Percentiles rank a stretch among this genome's conserved stretches.
Conservation (phyloP, 208 protist genomes). For the Crithidia bombi region DNA sequence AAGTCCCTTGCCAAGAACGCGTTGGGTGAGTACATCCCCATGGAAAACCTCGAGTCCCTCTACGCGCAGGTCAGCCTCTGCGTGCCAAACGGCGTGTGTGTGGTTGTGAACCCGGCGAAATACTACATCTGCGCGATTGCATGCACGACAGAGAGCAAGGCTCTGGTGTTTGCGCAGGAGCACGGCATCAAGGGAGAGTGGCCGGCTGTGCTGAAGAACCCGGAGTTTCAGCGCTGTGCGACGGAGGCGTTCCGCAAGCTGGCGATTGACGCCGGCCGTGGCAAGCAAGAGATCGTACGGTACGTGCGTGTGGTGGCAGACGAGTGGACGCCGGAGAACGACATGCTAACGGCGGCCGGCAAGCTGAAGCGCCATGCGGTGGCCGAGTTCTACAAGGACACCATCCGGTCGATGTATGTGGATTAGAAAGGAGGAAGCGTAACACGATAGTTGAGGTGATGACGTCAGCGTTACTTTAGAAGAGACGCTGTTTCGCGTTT, state of each 20-base stretch:
- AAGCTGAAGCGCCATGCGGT: too few species aligned
- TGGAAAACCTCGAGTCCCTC: conserved; percentile 79
- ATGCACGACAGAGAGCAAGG: conserved; percentile 68
- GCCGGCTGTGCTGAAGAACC: conserved; percentile 43
- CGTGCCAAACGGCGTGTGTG: conserved; percentile 67
- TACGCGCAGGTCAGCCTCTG: conserved; percentile 58
- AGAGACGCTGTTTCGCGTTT: too few species aligned
- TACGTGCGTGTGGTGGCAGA: conserved; percentile 60
- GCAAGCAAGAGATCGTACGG: conserved; percentile 71
- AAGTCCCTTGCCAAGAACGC: conserved; percentile 90
- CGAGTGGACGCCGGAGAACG: too few species aligned
- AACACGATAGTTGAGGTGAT: too few species aligned
- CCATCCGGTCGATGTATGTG: too few species aligned
- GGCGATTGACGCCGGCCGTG: conserved; percentile 50
- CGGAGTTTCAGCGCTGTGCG: conserved; percentile 47
- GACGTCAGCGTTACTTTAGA: too few species aligned
- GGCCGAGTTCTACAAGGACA: too few species aligned
- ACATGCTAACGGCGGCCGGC: too few species aligned
- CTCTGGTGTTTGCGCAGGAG: conserved; percentile 51
- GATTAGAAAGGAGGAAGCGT: too few species aligned
- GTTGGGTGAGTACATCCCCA: conserved; percentile 89
- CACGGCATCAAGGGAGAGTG: conserved; percentile 49
- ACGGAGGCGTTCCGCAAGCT: too few species aligned
- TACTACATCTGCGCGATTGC: conserved; percentile 67
- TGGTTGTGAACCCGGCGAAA: conserved; percentile 61